Conservation (phyloP, 768 basidiomycete species). For the Termitomyces sp. region DNA sequence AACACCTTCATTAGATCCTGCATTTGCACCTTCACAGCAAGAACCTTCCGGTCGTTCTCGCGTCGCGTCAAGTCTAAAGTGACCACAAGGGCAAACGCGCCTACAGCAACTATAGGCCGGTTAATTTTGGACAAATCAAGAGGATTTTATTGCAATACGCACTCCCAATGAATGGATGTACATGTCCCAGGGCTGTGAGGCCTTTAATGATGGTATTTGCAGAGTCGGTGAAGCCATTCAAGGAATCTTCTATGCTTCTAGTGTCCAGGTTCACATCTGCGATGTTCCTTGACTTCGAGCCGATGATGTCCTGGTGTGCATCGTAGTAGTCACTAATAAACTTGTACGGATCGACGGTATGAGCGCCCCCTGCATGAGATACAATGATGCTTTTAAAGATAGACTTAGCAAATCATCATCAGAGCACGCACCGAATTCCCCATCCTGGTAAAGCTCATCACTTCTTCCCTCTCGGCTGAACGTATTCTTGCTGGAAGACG, state of each 20-base stretch:
- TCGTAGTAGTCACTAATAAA: slow-evolving; percentile 20
- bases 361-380: background rate
- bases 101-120: slow-evolving; percentile 32
- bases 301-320: slow-evolving; percentile 11
- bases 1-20: slow-evolving; percentile 41
- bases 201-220: slow-evolving; percentile 25
- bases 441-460: background rate
- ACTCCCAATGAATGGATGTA: slow-evolving; percentile 34
- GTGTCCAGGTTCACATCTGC: slow-evolving; percentile 7
- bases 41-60: slow-evolving; percentile 46
- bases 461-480: background rate
- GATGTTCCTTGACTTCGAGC: slow-evolving; percentile 11
- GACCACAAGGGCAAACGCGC: slow-evolving; percentile 44
- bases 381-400: background rate
- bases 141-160: background rate
- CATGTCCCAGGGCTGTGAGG: slow-evolving; percentile 25
- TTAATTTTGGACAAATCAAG: background rate
- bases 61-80: slow-evolving; percentile 41
- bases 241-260: slow-evolving; percentile 22
- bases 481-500: background rate
- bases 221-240: slow-evolving; percentile 24
- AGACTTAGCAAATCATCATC: background rate
- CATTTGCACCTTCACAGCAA: slow-evolving; percentile 43
- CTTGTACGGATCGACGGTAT: slow-evolving; percentile 6
- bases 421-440: background rate